Conservation (phyloP, 306 rosid species). For the Casuarina equisetifolia region DNA sequence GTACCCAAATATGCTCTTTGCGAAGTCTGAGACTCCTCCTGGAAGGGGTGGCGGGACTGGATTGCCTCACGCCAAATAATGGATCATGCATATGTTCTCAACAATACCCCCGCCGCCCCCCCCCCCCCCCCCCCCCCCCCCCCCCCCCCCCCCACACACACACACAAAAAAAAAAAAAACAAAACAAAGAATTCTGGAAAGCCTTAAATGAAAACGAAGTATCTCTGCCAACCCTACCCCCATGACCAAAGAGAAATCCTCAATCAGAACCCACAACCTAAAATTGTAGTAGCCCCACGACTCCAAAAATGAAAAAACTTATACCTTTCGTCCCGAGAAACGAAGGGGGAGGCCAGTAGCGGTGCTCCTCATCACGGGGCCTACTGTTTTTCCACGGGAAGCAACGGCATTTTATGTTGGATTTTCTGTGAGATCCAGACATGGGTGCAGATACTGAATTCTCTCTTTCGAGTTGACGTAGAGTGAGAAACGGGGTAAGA, state of each 20-base stretch:
- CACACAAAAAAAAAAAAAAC: not conserved
- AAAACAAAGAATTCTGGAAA: not conserved
- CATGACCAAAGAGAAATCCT: not conserved
- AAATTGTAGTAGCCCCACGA: not conserved
- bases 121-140: too few relatives aligned
- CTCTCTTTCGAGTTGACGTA: too few relatives aligned
- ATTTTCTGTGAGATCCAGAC: too few relatives aligned
- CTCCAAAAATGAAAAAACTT: not conserved
- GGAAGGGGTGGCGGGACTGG: constrained; percentile 73
- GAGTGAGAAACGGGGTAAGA: too few relatives aligned
- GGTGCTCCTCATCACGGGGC: constrained; percentile 50
- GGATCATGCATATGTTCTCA: not conserved
- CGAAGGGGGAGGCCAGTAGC: constrained; percentile 50
- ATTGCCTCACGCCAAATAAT: constrained; percentile 63
- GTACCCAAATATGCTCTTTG: constrained; percentile 71
- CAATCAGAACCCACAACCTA: not conserved
- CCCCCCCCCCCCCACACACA: too few relatives aligned
- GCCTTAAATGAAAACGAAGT: not conserved
- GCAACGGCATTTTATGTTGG: too few relatives aligned
- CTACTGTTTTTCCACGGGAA: constrained; percentile 56
- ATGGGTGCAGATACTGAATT: too few relatives aligned
- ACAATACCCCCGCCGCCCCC: not conserved
- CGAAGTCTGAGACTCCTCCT: constrained; percentile 54
- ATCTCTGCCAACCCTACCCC: not conserved
- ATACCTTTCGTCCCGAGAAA: constrained; percentile 67